phyloP scores from a whole-genome alignment of 805 yeast genomes.

The Starmerella scarabaei region DNA sequence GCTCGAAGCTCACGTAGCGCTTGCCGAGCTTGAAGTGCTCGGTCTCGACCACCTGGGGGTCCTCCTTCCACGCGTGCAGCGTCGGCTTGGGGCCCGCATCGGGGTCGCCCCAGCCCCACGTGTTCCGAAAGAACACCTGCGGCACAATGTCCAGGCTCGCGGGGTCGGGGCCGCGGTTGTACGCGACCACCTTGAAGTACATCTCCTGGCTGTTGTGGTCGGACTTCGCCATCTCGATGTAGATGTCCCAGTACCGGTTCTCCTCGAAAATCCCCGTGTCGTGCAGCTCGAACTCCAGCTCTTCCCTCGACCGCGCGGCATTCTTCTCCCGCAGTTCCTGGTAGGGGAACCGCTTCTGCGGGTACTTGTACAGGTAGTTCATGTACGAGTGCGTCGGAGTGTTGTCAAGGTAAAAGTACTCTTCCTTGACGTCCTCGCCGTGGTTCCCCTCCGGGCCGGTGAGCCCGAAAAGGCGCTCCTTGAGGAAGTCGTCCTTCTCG shows the following conservation, averaged over 20 bases:
- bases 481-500: slow-evolving; percentile 69
- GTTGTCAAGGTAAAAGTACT: slow-evolving; percentile 64
- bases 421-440: slow-evolving; percentile 79
- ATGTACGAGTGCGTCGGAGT: slow-evolving; percentile 88
- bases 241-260: slow-evolving; percentile 71
- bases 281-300: slow-evolving; percentile 67
- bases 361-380: slow-evolving; percentile 84
- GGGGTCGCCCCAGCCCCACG: slow-evolving; percentile 73
- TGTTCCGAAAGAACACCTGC: slow-evolving; percentile 71
- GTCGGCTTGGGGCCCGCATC: slow-evolving; percentile 21
- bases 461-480: slow-evolving; percentile 76
- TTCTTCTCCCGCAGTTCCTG: slow-evolving; percentile 57
- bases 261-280: slow-evolving; percentile 58
- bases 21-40: slow-evolving; percentile 59
- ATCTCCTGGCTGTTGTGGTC: slow-evolving; percentile 70
- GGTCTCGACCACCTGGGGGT: slow-evolving; percentile 37
- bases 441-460: slow-evolving; percentile 92
- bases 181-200: slow-evolving; percentile 74
- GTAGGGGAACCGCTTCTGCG: slow-evolving; percentile 77
- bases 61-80: slow-evolving; percentile 33
- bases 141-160: slow-evolving; percentile 87
- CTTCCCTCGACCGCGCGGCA: slow-evolving; percentile 48
- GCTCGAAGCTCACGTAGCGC: slow-evolving; percentile 43
- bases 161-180: slow-evolving; percentile 64
- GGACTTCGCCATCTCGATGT: slow-evolving; percentile 80